Percentiles rank a stretch among this genome's conserved stretches.
Evolutionary conservation across 2,329 filamentous ascomycete genomes (phyloP).

Genomic region (Xylogone sp.): DNA sequence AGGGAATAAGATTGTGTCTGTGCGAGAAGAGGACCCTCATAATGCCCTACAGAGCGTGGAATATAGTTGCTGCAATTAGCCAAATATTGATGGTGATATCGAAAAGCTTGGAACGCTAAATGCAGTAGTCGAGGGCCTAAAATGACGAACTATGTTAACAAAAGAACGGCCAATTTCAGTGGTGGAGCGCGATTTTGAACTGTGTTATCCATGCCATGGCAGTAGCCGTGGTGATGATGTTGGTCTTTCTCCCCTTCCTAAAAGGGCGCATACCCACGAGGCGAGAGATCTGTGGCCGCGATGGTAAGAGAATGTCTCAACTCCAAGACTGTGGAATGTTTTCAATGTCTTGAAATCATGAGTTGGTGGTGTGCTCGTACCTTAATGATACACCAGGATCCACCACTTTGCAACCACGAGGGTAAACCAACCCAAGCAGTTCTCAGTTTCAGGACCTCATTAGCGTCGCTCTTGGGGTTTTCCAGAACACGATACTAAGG

Average conservation of each 20-base stretch:
- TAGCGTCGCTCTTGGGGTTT: not conserved
- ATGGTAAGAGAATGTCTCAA: no score
- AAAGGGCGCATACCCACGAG: no score
- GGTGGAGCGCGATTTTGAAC: no score
- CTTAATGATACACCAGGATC: no score
- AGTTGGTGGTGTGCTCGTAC: not conserved
- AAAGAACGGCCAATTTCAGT: not conserved
- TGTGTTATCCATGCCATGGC: no score
- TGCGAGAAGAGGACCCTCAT: no score
- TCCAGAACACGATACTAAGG: not conserved
- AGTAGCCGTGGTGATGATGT: no score
- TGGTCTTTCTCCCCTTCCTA: no score
- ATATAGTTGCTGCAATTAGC: no score
- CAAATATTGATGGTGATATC: not conserved
- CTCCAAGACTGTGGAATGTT: not conserved
- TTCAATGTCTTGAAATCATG: not conserved
- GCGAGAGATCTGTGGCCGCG: no score
- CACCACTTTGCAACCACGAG: not conserved
- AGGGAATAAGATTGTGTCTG: no score
- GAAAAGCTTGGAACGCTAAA: not conserved
- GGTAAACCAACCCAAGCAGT: not conserved
- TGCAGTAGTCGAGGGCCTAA: not conserved
- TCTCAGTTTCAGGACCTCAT: not conserved
- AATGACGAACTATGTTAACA: not conserved
- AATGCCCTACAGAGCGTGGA: not conserved